A percentile compares a stretch with the other conserved stretches of the same genome.
phyloP scores from a whole-genome alignment of 306 rosid species.

The Rosa chinensis region DNA sequence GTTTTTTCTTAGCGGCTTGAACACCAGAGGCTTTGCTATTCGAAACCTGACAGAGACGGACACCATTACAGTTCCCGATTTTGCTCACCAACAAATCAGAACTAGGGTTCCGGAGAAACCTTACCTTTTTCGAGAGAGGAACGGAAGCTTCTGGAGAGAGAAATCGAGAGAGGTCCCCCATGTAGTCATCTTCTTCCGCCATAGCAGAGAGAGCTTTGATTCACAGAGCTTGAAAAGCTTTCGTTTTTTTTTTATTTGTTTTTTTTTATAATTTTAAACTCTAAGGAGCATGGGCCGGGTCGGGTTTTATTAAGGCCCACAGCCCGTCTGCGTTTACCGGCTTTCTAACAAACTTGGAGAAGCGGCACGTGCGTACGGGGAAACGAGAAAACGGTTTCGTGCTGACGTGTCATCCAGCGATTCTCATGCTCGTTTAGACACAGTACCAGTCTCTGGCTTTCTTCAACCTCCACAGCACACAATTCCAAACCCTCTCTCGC shows the following conservation, averaged over 20 bases:
- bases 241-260: background rate
- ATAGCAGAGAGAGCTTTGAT: conserved; percentile 31
- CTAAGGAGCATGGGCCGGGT: background rate
- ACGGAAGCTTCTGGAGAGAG: conserved; percentile 44
- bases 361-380: background rate
- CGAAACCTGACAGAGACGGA: conserved; percentile 33
- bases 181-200: conserved; percentile 76
- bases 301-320: background rate
- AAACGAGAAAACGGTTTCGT: conserved; percentile 13
- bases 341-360: background rate
- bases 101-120: background rate
- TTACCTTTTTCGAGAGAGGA: conserved; percentile 47
- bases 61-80: background rate
- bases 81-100: conserved; percentile 1
- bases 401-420: conserved; percentile 28
- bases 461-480: conserved; percentile 13
- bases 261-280: background rate
- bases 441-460: background rate
- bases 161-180: conserved; percentile 77
- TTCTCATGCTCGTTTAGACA: background rate
- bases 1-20: conserved; percentile 50
- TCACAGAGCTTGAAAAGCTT: background rate
- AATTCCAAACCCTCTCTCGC: conserved; percentile 25
- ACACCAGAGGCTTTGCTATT: conserved; percentile 28
- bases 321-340: background rate